A percentile compares a stretch with the other conserved stretches of the same genome.
Conservation (phyloP, 2,329 filamentous ascomycete species). For the Rutstroemia sp. region DNA sequence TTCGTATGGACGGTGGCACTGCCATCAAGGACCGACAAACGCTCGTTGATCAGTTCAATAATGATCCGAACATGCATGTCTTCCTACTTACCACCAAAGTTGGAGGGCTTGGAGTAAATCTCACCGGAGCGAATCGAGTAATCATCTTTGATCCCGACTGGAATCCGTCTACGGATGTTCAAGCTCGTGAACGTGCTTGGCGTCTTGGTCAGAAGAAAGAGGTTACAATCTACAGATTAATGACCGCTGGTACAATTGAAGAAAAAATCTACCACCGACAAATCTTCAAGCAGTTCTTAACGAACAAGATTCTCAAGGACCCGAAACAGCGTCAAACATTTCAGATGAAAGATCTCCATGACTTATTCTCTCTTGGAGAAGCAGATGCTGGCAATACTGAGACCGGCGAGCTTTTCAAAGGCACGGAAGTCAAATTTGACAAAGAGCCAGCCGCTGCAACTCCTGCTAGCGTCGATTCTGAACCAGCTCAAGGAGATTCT, state of each 20-base stretch:
- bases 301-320: slow-evolving; percentile 91
- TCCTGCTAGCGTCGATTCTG: neutral
- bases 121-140: slow-evolving; percentile 90
- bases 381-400: slow-evolving; percentile 66
- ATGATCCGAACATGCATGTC: slow-evolving; percentile 67
- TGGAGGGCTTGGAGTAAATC: slow-evolving; percentile 84
- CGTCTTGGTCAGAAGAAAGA: slow-evolving; percentile 89
- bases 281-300: slow-evolving; percentile 96
- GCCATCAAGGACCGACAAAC: slow-evolving; percentile 80
- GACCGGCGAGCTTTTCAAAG: slow-evolving; percentile 78
- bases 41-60: slow-evolving; percentile 91
- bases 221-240: slow-evolving; percentile 93
- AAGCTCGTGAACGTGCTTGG: slow-evolving; percentile 94
- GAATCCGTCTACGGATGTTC: slow-evolving; percentile 95
- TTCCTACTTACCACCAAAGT: slow-evolving; percentile 95
- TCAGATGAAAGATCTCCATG: slow-evolving; percentile 81
- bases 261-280: slow-evolving; percentile 99
- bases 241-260: slow-evolving; percentile 96
- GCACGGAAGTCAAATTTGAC: slow-evolving; percentile 68
- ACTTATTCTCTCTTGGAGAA: slow-evolving; percentile 75
- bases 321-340: slow-evolving; percentile 90
- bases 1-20: slow-evolving; percentile 91
- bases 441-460: slow-evolving; percentile 29
- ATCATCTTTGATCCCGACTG: slow-evolving; percentile 99
- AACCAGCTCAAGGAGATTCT: slow-evolving; percentile 26